These are phyloP conservation scores for Populus hybrid DNA, from an alignment of 441 rosid species.

Conservation along the genomic window DNA sequence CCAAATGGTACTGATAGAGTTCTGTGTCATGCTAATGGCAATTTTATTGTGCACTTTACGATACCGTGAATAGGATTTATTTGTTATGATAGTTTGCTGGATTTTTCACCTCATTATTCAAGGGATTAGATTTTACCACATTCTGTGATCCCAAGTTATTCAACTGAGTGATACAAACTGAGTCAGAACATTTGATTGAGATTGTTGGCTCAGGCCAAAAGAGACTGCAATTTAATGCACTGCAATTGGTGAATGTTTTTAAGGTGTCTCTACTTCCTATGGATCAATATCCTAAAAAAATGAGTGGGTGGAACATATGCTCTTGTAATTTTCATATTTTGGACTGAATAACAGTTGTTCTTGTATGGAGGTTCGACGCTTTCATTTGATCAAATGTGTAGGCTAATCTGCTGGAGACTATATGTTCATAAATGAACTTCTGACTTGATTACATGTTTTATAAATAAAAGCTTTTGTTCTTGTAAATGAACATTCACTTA, in stretches of 20 bases:
- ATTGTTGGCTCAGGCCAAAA: not conserved
- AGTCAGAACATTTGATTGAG: not conserved
- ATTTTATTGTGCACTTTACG: not conserved
- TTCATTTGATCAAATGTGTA: not conserved
- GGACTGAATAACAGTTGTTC: not conserved
- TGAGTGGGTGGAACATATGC: not conserved
- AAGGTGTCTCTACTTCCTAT: not conserved
- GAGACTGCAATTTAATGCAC: not conserved
- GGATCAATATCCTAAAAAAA: not conserved
- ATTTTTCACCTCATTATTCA: not conserved
- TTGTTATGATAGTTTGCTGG: not conserved
- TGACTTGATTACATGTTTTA: not conserved
- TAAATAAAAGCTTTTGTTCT: not conserved
- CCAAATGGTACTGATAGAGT: not conserved
- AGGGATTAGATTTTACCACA: not conserved
- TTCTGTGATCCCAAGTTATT: not conserved
- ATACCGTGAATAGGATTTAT: not conserved
- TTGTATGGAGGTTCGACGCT: not conserved
- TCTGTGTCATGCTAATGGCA: not conserved
- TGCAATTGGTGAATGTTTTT: not conserved
- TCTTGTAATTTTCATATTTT: not conserved
- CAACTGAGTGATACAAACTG: not conserved
- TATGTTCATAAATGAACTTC: not conserved
- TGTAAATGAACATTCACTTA: not conserved
- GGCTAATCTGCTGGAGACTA: not conserved